phyloP scores from a whole-genome alignment of 2,329 filamentous ascomycete genomes.

The Thelonectria olida region DNA sequence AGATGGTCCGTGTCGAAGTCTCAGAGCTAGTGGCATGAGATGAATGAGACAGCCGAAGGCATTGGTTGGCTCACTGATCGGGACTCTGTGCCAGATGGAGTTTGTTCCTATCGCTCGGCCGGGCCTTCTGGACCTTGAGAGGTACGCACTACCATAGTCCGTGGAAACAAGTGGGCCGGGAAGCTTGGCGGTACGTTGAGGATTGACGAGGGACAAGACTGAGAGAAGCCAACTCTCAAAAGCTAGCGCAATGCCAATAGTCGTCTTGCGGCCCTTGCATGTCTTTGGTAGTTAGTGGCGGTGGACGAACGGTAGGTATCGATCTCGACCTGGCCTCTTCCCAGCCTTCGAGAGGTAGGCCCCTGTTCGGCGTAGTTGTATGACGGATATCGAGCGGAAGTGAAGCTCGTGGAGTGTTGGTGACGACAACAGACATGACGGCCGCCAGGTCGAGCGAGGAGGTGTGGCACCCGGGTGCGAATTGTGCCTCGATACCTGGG shows the following conservation, averaged over 20 bases:
- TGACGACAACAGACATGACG: slow-evolving; percentile 37
- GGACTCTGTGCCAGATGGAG: slow-evolving; percentile 24
- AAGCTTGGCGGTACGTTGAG: slow-evolving; percentile 14
- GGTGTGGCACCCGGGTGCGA: slow-evolving; percentile 26
- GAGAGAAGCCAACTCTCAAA: slow-evolving; percentile 3
- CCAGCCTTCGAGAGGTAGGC: slow-evolving; percentile 3
- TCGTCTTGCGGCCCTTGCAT: slow-evolving; percentile 18
- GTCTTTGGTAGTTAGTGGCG: not conserved
- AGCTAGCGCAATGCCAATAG: slow-evolving; percentile 27
- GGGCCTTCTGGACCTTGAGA: slow-evolving; percentile 16
- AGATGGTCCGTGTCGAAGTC: slow-evolving; percentile 33
- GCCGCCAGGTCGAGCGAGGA: slow-evolving; percentile 28
- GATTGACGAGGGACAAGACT: slow-evolving; percentile 15
- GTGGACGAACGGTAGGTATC: not conserved
- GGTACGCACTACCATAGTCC: slow-evolving; percentile 7
- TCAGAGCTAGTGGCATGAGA: slow-evolving; percentile 34
- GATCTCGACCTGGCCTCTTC: not conserved
- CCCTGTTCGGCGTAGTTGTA: not conserved
- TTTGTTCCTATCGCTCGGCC: slow-evolving; percentile 22
- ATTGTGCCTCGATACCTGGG: slow-evolving; percentile 17
- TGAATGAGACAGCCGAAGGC: slow-evolving; percentile 21
- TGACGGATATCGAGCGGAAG: slow-evolving; percentile 3
- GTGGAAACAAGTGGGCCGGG: slow-evolving; percentile 16
- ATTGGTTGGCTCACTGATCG: slow-evolving; percentile 32
- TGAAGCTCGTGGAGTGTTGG: slow-evolving; percentile 24